Conservation (phyloP, 1,139 yeast genomes). For the Eremothecium gossypii region DNA sequence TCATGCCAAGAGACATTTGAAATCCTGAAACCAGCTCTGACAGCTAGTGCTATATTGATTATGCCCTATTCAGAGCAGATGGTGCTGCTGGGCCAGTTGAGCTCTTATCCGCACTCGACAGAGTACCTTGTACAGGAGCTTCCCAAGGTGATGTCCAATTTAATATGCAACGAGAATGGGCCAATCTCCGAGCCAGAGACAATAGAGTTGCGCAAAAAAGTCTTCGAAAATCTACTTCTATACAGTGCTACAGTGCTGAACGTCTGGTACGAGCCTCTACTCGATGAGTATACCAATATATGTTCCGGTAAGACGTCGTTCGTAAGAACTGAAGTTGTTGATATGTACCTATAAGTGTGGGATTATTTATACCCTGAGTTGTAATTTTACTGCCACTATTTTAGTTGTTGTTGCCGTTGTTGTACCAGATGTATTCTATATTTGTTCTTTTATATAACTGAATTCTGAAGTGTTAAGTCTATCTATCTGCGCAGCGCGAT, state of each 20-base stretch:
- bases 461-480: background rate
- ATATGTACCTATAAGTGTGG: conserved; percentile 3
- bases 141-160: conserved; percentile 31
- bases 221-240: conserved; percentile 24
- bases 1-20: conserved; percentile 18
- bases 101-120: conserved; percentile 22
- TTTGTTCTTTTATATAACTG: background rate
- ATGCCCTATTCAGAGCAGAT: conserved; percentile 32
- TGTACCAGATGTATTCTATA: background rate
- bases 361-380: background rate
- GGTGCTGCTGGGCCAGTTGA: conserved; percentile 25
- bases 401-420: too few species aligned
- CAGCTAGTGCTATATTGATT: conserved; percentile 17
- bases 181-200: conserved; percentile 29
- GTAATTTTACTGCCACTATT: background rate
- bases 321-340: conserved; percentile 4
- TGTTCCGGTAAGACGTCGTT: conserved; percentile 12
- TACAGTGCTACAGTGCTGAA: conserved; percentile 17
- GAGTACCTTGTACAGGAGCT: conserved; percentile 20
- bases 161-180: conserved; percentile 22
- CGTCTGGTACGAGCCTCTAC: conserved; percentile 29
- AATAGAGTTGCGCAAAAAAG: conserved; percentile 22
- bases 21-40: conserved; percentile 18
- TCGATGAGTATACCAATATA: conserved; percentile 17
- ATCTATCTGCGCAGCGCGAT: background rate